Percentiles rank a stretch among this genome's conserved stretches.
These are phyloP conservation scores for Microbotryum violaceum DNA, from an alignment of 1,284 basidiomycete species.

Conservation along the genomic window DNA sequence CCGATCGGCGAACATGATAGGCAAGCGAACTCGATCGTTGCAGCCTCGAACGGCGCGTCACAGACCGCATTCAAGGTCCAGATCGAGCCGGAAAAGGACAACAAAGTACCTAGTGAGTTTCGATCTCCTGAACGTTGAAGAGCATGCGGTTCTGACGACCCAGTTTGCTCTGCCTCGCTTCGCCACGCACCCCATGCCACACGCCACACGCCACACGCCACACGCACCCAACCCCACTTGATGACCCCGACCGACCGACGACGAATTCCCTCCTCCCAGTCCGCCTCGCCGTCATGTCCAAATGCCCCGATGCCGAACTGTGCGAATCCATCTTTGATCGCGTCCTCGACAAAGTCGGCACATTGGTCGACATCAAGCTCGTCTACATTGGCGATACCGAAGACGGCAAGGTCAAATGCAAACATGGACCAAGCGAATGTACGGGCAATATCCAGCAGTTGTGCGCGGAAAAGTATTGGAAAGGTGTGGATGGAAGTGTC, in stretches of 20 bases:
- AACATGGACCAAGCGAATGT: constrained; percentile 34
- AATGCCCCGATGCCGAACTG: constrained; percentile 26
- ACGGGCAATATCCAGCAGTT: constrained; percentile 35
- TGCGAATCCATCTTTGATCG: constrained; percentile 8
- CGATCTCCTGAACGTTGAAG: too few species aligned
- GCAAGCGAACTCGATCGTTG: too few species aligned
- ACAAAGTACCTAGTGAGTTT: neutral
- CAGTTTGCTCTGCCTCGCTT: too few species aligned
- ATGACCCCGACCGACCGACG: neutral
- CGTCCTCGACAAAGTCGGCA: constrained; percentile 11
- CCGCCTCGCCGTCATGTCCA: constrained; percentile 23
- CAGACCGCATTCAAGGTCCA: neutral
- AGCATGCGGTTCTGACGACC: too few species aligned
- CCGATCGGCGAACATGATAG: neutral
- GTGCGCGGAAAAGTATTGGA: constrained; percentile 25
- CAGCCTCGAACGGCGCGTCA: too few species aligned
- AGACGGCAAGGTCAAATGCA: constrained; percentile 27
- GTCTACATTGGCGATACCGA: constrained; percentile 27
- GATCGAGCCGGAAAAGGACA: neutral
- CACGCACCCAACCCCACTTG: neutral
- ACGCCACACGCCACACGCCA: neutral
- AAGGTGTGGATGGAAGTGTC: neutral
- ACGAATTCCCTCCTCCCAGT: neutral
- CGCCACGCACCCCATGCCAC: too few species aligned
- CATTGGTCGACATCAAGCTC: constrained; percentile 19